Conservation (phyloP, 2,329 filamentous ascomycete genomes). For the Sporothrix brasiliensis region DNA sequence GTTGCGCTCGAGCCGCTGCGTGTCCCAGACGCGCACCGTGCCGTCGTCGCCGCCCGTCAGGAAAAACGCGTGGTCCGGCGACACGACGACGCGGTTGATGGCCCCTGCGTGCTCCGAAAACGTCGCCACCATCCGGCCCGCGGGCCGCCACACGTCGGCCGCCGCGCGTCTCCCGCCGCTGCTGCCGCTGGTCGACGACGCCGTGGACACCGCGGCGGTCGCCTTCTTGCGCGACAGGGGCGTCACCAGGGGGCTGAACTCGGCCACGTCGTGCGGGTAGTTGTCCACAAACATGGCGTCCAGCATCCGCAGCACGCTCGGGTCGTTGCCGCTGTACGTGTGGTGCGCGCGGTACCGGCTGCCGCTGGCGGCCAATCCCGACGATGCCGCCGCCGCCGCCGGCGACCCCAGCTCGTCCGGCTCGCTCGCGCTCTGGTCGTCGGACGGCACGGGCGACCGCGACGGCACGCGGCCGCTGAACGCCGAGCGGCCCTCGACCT, state of each 20-base stretch:
- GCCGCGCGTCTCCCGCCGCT: slow-evolving; percentile 50
- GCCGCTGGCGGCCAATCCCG: slow-evolving; percentile 32
- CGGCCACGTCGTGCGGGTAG: slow-evolving; percentile 65
- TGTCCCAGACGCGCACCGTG: slow-evolving; percentile 90
- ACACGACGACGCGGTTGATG: slow-evolving; percentile 77
- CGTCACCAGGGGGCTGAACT: slow-evolving; percentile 80
- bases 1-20: slow-evolving; percentile 84
- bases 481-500: slow-evolving; percentile 61
- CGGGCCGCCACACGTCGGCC: slow-evolving; percentile 76
- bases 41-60: slow-evolving; percentile 92
- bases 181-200: background rate
- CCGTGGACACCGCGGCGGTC: slow-evolving; percentile 42
- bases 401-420: background rate
- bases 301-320: slow-evolving; percentile 69
- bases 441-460: slow-evolving; percentile 35
- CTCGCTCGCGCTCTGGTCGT: slow-evolving; percentile 36
- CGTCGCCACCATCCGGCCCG: slow-evolving; percentile 80
- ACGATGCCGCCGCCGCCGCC: slow-evolving; percentile 42
- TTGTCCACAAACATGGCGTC: slow-evolving; percentile 82
- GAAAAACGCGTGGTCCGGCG: slow-evolving; percentile 93
- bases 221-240: slow-evolving; percentile 62
- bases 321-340: slow-evolving; percentile 80
- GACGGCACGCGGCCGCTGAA: slow-evolving; percentile 40
- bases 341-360: slow-evolving; percentile 66
- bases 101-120: slow-evolving; percentile 85